phyloP scores from a whole-genome alignment of 345 rosid genomes.

The Eucalyptus coolabah region DNA sequence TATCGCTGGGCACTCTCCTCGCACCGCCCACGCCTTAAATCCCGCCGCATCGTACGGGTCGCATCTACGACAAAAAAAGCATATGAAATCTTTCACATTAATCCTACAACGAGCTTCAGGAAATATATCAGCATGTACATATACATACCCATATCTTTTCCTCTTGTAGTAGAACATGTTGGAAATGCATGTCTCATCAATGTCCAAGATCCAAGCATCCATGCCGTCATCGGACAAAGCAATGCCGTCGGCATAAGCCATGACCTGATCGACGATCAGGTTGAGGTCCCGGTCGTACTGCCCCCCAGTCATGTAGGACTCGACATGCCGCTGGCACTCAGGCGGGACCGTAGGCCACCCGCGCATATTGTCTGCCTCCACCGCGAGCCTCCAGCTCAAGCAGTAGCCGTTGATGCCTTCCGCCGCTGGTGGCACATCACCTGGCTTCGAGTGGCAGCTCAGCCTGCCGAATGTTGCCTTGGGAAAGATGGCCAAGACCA shows the following conservation, averaged over 20 bases:
- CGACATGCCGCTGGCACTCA: conserved; percentile 41
- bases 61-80: conserved; percentile 24
- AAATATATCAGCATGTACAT: not conserved
- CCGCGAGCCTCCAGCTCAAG: conserved; percentile 79
- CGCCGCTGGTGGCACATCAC: not conserved
- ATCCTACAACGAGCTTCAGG: not conserved
- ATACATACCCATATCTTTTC: conserved; percentile 64
- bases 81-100: not conserved
- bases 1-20: conserved; percentile 61
- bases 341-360: conserved; percentile 68
- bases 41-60: conserved; percentile 69
- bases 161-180: conserved; percentile 56
- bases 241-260: conserved; percentile 21
- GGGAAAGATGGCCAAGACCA: not conserved
- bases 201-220: conserved; percentile 90
- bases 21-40: conserved; percentile 67
- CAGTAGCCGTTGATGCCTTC: conserved; percentile 6
- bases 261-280: conserved; percentile 38
- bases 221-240: conserved; percentile 26
- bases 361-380: conserved; percentile 75
- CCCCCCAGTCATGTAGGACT: conserved; percentile 63
- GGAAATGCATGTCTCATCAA: conserved; percentile 92
- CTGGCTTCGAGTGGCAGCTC: not conserved
- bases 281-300: conserved; percentile 60
- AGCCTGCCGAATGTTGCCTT: not conserved